Percentiles rank a stretch among this genome's conserved stretches.
Conservation (phyloP, 1,139 yeast genomes). For the Pneumocystis carinii region DNA sequence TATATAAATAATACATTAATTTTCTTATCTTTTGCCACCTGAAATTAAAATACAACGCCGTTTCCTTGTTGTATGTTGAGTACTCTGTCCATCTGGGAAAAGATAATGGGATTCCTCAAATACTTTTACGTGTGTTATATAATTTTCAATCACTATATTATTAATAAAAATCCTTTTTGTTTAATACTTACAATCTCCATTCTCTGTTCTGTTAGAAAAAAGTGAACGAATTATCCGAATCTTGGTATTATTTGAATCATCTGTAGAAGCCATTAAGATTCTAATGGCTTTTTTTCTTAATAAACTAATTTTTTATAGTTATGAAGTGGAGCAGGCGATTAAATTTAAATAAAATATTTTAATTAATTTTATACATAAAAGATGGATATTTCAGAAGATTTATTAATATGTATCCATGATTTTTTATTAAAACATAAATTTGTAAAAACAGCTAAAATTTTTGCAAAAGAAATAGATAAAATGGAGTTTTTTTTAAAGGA, state of each 20-base stretch:
- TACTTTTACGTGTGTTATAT: constrained; percentile 46
- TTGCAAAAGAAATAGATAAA: not conserved
- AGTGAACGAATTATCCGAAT: not conserved
- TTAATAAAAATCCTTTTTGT: not conserved
- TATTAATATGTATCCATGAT: not conserved
- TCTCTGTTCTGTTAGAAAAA: not conserved
- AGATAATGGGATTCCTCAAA: constrained; percentile 31
- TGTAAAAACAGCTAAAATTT: not conserved
- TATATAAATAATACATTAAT: constrained; percentile 22
- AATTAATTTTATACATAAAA: not conserved
- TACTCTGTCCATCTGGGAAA: constrained; percentile 32
- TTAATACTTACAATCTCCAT: not conserved
- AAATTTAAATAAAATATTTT: not conserved
- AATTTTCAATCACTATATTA: constrained; percentile 26
- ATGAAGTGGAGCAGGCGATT: not conserved
- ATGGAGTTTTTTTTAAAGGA: not conserved
- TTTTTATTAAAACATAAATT: not conserved
- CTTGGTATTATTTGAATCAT: not conserved
- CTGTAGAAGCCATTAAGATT: not conserved
- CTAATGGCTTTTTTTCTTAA: not conserved
- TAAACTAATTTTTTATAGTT: not conserved
- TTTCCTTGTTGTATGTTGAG: constrained; percentile 32
- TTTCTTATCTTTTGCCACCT: constrained; percentile 18
- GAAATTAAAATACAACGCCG: constrained; percentile 21
- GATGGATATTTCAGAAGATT: not conserved